Base-by-base conservation (phyloP, 2,329 filamentous ascomycete species). In the Trichoderma atroviride region DNA sequence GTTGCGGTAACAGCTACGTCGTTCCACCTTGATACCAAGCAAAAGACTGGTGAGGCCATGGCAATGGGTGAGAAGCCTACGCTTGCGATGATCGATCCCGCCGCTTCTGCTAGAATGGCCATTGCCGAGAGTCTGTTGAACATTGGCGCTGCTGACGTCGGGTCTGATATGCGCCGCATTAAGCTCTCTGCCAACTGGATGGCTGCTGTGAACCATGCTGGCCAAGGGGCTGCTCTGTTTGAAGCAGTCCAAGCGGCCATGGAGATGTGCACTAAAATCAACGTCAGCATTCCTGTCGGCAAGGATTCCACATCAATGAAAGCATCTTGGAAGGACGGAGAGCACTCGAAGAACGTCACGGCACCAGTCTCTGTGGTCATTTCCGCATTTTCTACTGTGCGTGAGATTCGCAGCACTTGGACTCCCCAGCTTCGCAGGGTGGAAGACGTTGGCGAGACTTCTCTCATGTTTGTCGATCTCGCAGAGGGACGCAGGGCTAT, bases 291-390 rank as follows among this genome's bases (percentile, higher is more conserved):
- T 70, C 96, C 96, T 4, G 96, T 98, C 10, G 96, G 96, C 68
- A 98, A 99, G 82, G 96, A 99, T 79, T 98, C 95, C 0, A 97
- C 96, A 81, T 97, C 94, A 3, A 98, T 99, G 96, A 97, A 97
- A 85, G 95, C 96, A 76, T 93, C 93, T 68, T 98, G 96, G 96
- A 91, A 89, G 76, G 92, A 95, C 73, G 83, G 84, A 71, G 83
- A 86, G 22, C 86, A 92, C 71, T 82, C 86, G 16, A 96, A 92
- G 82, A 94, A 94, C 73, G 95, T 98, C 61, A 97, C 93, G 47
- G 93, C 96, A 5, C 96, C 96, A 1, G 88, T 98, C 74, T 97
- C 95, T 0, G 86, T 97, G 6, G 90, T 97, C 68, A 94, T 98
- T 74, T 94, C 96, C 5, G 93, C 96, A 1, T 97, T 98, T 76